Evolutionary conservation across 73 alveolate genomes (phyloP).

Genomic region (Symbiodinium pilosum): DNA sequence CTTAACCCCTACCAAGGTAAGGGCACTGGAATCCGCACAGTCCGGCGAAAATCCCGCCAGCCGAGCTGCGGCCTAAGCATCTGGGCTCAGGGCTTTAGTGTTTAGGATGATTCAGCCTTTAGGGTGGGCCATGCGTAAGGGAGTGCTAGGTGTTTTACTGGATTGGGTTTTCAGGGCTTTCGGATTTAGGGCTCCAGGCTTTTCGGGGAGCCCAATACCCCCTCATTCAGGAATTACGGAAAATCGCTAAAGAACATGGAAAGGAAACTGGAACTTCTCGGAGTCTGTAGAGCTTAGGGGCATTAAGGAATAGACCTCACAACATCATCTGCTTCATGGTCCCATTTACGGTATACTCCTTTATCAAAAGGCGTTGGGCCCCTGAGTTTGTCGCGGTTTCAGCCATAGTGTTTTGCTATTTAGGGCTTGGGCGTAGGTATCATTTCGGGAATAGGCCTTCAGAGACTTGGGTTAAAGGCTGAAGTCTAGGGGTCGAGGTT

Average conservation of each 20-base stretch:
- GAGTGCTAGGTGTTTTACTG: background rate
- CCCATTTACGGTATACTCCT: background rate
- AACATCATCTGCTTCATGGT: background rate
- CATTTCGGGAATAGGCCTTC: no score
- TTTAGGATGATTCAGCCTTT: background rate
- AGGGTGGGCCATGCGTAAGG: no score
- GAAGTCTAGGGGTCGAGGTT: background rate
- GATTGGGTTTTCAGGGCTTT: background rate
- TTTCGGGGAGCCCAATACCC: background rate
- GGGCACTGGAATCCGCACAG: background rate
- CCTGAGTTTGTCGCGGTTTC: no score
- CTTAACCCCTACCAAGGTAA: no score
- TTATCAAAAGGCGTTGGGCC: background rate
- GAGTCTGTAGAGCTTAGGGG: no score
- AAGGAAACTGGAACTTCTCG: no score
- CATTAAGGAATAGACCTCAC: no score
- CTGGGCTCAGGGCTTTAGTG: background rate
- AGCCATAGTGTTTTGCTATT: background rate
- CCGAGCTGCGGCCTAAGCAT: background rate
- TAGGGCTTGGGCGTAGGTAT: no score
- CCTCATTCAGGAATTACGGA: background rate
- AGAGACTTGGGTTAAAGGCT: background rate
- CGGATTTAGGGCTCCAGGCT: background rate
- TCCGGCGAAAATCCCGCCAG: background rate
- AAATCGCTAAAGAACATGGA: no score